These are phyloP conservation scores for Chlorella sp. DNA, from an alignment of 139 green algal genomes.

Conservation along the genomic window DNA sequence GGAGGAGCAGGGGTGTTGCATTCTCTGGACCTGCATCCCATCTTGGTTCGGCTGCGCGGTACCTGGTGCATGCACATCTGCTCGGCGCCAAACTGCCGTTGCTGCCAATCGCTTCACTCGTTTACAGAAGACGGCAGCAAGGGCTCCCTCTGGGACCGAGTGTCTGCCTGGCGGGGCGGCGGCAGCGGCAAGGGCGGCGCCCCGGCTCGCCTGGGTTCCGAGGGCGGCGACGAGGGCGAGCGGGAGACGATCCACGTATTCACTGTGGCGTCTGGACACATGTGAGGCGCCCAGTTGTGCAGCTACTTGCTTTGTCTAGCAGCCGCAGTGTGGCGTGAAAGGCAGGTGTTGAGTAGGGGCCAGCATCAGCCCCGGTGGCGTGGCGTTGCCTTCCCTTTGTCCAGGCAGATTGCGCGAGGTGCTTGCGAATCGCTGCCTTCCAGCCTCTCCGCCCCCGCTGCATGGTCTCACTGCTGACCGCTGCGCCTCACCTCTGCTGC, in stretches of 20 bases:
- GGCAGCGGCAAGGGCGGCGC: background rate
- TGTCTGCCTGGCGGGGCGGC: background rate
- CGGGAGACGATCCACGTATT: slow-evolving; percentile 93
- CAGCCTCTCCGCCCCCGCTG: no score
- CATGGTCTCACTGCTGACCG: no score
- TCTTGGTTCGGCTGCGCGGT: background rate
- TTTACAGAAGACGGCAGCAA: background rate
- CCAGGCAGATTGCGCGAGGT: background rate
- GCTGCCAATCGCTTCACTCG: background rate
- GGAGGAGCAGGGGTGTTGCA: background rate
- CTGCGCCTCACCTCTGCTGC: no score
- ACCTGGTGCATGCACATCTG: background rate
- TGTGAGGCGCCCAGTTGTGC: slow-evolving; percentile 82
- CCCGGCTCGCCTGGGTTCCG: background rate
- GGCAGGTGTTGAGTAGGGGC: background rate
- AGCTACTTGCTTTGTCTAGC: background rate
- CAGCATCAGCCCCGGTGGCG: no score
- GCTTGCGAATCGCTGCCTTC: background rate
- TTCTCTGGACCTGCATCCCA: background rate
- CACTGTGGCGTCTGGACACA: slow-evolving; percentile 95
- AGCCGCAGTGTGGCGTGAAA: background rate
- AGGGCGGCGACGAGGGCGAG: slow-evolving; percentile 25
- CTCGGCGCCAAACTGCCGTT: background rate
- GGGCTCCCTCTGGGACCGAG: slow-evolving; percentile 39
- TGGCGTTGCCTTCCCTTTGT: no score